phyloP scores from a whole-genome alignment of 2,329 filamentous ascomycete genomes.

The Aureobasidium sp. region DNA sequence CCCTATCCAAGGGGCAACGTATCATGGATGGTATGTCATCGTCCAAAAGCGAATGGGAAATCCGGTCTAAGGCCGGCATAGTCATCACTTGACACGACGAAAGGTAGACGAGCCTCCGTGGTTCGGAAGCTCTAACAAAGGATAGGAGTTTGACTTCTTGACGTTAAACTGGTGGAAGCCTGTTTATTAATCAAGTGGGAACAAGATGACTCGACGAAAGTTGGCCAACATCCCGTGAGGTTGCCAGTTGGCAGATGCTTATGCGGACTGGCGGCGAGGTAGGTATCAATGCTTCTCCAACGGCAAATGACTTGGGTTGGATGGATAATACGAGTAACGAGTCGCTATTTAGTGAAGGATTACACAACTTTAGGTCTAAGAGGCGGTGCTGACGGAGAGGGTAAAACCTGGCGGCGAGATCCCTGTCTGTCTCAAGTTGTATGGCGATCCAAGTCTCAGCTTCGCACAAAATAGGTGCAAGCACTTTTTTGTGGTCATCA shows the following conservation, averaged over 20 bases:
- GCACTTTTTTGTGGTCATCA: neutral
- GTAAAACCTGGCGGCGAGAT: conserved; percentile 6
- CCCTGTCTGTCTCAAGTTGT: conserved; percentile 9
- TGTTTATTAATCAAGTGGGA: neutral
- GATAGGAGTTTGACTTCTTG: neutral
- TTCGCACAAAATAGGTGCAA: neutral
- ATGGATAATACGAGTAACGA: neutral
- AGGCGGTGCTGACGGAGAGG: neutral
- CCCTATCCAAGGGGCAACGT: neutral
- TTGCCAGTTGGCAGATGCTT: neutral
- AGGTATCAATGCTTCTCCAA: neutral
- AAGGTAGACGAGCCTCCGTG: neutral
- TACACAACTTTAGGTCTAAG: neutral
- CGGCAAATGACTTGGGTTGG: neutral
- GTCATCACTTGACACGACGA: neutral
- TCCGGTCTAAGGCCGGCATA: neutral
- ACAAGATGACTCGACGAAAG: conserved; percentile 7
- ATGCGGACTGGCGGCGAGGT: neutral
- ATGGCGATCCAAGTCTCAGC: neutral
- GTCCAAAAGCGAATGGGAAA: neutral
- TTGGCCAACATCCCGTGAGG: neutral
- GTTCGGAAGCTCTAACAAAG: neutral
- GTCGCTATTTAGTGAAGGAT: neutral
- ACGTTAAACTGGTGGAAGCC: conserved; percentile 1
- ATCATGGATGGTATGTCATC: neutral